Base-by-base conservation (phyloP, 2,329 filamentous ascomycete genomes). In the Cladosporium oxysporum region DNA sequence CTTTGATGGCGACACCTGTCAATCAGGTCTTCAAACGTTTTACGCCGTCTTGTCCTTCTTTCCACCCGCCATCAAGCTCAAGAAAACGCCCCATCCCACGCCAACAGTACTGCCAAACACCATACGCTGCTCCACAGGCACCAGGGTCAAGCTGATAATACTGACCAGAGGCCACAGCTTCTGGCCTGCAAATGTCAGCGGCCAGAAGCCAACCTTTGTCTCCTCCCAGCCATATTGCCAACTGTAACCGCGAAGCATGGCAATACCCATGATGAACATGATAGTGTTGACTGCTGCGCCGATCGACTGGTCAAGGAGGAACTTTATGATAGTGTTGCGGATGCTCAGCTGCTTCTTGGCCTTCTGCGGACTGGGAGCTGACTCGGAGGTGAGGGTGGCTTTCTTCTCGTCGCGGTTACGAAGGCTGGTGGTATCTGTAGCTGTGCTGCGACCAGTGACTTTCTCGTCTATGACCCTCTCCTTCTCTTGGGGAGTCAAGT, bases 131-230 rank as follows among this genome's bases (percentile, higher is more conserved):
- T 92, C 85, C 3, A 92, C 86, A n/a, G 88, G 90, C 69, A 90
- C 84, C 67, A 92, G 80, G 1, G 88, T 84, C 73, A 91, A 93
- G 81, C 91, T 91, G 68, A 91, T 74, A 21, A 90, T 74, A 68
- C 88, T 90, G 26, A 93, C 87, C 3, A 84, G 71, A 1, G 91
- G 91, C 86, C 91, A 92, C 66, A 93, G 82, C 73, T 85, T 89
- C 79, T 90, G 87, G 1, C 91, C 89, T 0, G 92, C 91, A 53
- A 80, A 73, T 70, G 92, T 82, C 65, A 94, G 82, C 0, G 83
- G 82, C 72, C 71, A 74, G 64, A 76, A 76, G 29, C 72, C 65
- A 49, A 65, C 64, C n/a, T 63, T 57, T 10, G 74, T 66, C 37
- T 72, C 68, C 49, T 67, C 61, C n/a, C 71, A 62, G n/a, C 64